A percentile compares a stretch with the other conserved stretches of the same genome.
phyloP scores from a whole-genome alignment of 805 yeast species.

The Teunomyces atbi region DNA sequence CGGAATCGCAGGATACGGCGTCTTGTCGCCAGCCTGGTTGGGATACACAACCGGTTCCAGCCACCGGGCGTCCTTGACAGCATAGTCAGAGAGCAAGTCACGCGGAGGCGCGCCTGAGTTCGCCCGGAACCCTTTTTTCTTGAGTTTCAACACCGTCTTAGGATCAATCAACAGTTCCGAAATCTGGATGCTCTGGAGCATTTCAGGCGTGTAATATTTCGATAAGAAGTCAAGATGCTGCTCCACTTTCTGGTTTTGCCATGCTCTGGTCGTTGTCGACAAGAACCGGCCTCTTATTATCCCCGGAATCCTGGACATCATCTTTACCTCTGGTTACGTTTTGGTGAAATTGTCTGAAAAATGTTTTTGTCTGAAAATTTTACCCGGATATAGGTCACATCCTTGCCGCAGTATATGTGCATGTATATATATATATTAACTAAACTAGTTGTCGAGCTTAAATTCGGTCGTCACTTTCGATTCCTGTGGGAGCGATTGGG shows the following conservation, averaged over 20 bases:
- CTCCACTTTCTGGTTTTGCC: constrained; percentile 4
- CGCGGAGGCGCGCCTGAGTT: constrained; percentile 60
- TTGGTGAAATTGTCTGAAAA: neutral
- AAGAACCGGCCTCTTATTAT: constrained; percentile 1
- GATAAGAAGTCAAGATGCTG: constrained; percentile 56
- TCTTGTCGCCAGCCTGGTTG: constrained; percentile 45
- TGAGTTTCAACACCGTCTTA: constrained; percentile 47
- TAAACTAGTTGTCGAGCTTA: neutral
- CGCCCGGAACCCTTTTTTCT: constrained; percentile 29
- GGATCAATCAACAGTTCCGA: constrained; percentile 79
- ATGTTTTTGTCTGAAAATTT: neutral
- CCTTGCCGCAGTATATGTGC: neutral
- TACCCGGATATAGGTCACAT: constrained; percentile 3
- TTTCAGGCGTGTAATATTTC: constrained; percentile 78
- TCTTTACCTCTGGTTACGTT: neutral
- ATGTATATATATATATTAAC: too few species aligned
- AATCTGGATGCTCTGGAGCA: constrained; percentile 75
- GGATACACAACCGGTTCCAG: constrained; percentile 57
- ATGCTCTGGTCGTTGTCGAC: neutral
- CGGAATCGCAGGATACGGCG: constrained; percentile 60
- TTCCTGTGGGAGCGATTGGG: constrained; percentile 3
- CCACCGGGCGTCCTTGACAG: constrained; percentile 72
- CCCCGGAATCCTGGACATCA: constrained; percentile 7
- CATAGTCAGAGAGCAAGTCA: constrained; percentile 65
- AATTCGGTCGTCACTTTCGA: neutral